These are phyloP conservation scores for Lichtheimia corymbifera DNA, from an alignment of 371 early-diverging fungal species.

Conservation along the genomic window DNA sequence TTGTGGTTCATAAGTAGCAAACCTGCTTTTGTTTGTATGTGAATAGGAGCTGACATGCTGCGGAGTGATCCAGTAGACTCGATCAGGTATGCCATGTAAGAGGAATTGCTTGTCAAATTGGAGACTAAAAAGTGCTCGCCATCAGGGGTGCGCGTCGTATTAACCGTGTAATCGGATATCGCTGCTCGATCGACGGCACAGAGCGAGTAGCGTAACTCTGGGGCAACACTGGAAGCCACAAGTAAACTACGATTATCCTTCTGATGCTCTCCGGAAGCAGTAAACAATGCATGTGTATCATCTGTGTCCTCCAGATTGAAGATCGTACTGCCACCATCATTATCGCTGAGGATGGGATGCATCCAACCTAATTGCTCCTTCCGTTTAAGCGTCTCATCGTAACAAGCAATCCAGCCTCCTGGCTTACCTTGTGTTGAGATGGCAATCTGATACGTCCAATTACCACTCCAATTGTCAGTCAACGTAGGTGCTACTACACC, in stretches of 20 bases:
- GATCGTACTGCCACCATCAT: conserved; percentile 29
- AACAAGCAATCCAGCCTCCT: not conserved
- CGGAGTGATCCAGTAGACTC: conserved; percentile 30
- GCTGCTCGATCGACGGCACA: conserved; percentile 49
- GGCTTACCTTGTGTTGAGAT: conserved; percentile 53
- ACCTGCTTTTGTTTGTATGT: conserved; percentile 31
- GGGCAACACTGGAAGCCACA: conserved; percentile 31
- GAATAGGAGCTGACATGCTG: conserved; percentile 35
- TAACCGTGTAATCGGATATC: conserved; percentile 29
- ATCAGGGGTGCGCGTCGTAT: conserved; percentile 34
- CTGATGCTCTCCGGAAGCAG: conserved; percentile 21
- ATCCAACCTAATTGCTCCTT: conserved; percentile 19
- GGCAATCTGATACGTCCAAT: conserved; percentile 59
- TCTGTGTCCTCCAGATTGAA: conserved; percentile 58
- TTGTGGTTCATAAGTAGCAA: not conserved
- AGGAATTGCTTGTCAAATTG: conserved; percentile 34
- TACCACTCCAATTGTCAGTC: conserved; percentile 38
- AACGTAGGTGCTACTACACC: conserved; percentile 45
- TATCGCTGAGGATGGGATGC: conserved; percentile 28
- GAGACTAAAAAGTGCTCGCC: conserved; percentile 39
- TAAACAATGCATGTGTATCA: conserved; percentile 49
- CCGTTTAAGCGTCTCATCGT: too few relatives aligned
- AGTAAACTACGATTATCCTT: conserved; percentile 34
- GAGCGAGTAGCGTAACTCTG: conserved; percentile 42
- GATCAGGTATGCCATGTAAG: conserved; percentile 49